A percentile compares a stretch with the other conserved stretches of the same genome.
Conservation (phyloP, 495 filamentous ascomycete species). For the Sordaria brevicollis region DNA sequence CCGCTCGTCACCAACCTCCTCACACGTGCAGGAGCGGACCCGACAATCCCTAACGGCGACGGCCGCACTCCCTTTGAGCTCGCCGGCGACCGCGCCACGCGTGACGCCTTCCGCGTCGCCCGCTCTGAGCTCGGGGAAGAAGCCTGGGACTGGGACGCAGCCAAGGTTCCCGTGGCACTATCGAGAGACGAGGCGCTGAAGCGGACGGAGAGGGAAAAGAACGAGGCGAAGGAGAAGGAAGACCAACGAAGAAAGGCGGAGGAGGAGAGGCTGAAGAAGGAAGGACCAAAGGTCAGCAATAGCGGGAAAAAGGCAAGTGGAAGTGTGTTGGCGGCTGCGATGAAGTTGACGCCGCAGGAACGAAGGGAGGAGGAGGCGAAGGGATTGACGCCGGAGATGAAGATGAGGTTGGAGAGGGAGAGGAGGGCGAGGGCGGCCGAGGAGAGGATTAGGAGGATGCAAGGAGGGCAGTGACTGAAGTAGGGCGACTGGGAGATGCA, state of each 20-base stretch:
- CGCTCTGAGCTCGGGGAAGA: constrained; percentile 69
- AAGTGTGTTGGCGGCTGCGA: constrained; percentile 36
- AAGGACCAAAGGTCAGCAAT: constrained; percentile 32
- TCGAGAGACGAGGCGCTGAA: constrained; percentile 57
- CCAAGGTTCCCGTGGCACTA: constrained; percentile 59
- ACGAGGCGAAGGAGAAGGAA: constrained; percentile 51
- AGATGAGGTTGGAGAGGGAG: constrained; percentile 69
- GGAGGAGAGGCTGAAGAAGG: constrained; percentile 48
- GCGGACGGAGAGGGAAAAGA: constrained; percentile 52
- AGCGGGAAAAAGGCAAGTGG: constrained; percentile 21
- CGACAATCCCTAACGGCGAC: constrained; percentile 54
- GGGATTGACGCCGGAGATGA: constrained; percentile 78
- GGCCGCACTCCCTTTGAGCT: constrained; percentile 78
- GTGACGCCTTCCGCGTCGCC: constrained; percentile 87
- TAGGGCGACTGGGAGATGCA: neutral
- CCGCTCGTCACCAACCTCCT: constrained; percentile 68
- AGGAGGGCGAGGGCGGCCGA: constrained; percentile 76
- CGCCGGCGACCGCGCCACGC: constrained; percentile 72
- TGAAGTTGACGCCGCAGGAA: constrained; percentile 60
- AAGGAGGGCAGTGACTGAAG: constrained; percentile 17
- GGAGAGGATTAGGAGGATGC: constrained; percentile 66
- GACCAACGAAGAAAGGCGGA: constrained; percentile 54
- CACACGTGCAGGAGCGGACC: constrained; percentile 63
- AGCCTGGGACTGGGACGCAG: constrained; percentile 69
- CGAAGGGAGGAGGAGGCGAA: constrained; percentile 71